phyloP scores from a whole-genome alignment of 176 grass and related monocot species.

The Saccharum officinarum region DNA sequence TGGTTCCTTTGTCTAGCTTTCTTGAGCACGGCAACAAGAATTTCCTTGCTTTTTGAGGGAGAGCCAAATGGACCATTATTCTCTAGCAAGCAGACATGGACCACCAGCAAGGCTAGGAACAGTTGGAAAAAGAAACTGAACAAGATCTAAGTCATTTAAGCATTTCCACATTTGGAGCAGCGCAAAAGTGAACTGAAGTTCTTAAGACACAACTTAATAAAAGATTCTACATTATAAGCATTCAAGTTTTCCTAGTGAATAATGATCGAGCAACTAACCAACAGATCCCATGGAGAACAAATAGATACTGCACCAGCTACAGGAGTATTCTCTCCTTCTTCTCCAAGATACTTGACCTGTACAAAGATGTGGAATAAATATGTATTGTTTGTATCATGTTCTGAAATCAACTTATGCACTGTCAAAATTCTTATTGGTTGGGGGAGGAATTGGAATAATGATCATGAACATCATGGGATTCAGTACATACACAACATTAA shows the following conservation, averaged over 20 bases:
- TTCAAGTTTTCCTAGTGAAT: slow-evolving; percentile 27
- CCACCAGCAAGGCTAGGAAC: background rate
- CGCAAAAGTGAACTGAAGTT: slow-evolving; percentile 21
- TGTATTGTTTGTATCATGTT: slow-evolving; percentile 1
- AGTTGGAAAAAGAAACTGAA: background rate
- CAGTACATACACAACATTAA: background rate
- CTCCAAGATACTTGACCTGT: slow-evolving; percentile 99
- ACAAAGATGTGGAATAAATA: slow-evolving; percentile 43
- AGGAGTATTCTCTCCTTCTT: slow-evolving; percentile 92
- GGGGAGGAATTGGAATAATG: background rate
- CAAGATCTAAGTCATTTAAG: background rate
- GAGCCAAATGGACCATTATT: background rate
- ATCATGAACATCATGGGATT: background rate
- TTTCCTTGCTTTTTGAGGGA: background rate
- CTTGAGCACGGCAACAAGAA: background rate
- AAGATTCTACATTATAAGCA: slow-evolving; percentile 8
- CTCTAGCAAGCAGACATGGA: background rate
- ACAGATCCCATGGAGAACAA: slow-evolving; percentile 96
- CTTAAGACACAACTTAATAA: slow-evolving; percentile 18
- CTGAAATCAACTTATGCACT: slow-evolving; percentile 5
- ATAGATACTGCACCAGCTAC: slow-evolving; percentile 83
- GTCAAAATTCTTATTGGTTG: background rate
- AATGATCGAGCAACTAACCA: slow-evolving; percentile 61
- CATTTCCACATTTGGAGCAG: background rate
- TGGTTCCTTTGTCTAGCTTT: background rate